These are phyloP conservation scores for Ceratocystis papillata DNA, from an alignment of 2,329 filamentous ascomycete species.

Conservation along the genomic window DNA sequence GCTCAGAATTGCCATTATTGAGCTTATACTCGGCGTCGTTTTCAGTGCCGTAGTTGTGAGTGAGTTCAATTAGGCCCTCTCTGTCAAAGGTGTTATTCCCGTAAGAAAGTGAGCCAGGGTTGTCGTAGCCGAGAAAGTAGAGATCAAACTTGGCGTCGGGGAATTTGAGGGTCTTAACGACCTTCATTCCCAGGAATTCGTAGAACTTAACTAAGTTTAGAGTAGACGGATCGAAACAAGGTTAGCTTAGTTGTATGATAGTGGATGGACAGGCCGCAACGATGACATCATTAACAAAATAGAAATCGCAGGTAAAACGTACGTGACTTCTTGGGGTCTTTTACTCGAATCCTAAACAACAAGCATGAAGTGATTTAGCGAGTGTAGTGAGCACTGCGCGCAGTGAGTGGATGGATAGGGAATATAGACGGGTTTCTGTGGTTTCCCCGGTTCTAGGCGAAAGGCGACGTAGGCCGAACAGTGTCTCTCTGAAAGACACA, in stretches of 20 bases:
- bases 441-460: not conserved
- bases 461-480: too few species aligned
- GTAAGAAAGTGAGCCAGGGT: conserved; percentile 59
- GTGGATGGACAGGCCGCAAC: not conserved
- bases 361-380: conserved; percentile 6
- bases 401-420: not conserved
- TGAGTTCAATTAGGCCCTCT: conserved; percentile 80
- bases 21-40: conserved; percentile 67
- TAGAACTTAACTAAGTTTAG: conserved; percentile 67
- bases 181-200: conserved; percentile 76
- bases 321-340: conserved; percentile 77
- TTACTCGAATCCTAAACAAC: conserved; percentile 66
- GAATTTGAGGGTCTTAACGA: conserved; percentile 69
- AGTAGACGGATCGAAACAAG: conserved; percentile 12
- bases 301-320: conserved; percentile 26
- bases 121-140: conserved; percentile 89
- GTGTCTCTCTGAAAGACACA: too few species aligned
- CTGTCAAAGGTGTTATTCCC: conserved; percentile 67
- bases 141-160: conserved; percentile 87
- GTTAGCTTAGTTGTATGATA: not conserved
- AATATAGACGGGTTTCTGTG: not conserved
- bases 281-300: not conserved
- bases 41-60: conserved; percentile 80
- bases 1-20: conserved; percentile 85
- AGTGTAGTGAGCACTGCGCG: conserved; percentile 14